Conservation (phyloP, 2,329 filamentous ascomycete genomes). For the Aureobasidium zeae region DNA sequence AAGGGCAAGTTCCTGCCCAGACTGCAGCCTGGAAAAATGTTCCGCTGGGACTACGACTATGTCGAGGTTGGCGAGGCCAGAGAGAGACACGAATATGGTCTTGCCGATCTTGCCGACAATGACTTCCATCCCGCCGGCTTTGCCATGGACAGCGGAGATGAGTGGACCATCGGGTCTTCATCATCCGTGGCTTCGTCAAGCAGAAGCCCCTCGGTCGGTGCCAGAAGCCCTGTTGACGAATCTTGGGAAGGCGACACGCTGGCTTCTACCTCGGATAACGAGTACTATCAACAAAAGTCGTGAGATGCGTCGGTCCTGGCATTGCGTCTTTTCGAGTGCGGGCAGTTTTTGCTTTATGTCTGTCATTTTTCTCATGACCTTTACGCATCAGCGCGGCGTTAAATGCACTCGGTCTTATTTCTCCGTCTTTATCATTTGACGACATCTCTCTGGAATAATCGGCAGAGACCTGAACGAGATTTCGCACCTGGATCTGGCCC, state of each 20-base stretch:
- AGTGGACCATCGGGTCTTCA: slow-evolving; percentile 82
- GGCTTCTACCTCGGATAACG: slow-evolving; percentile 36
- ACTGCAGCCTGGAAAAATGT: slow-evolving; percentile 72
- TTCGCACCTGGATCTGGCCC: not conserved
- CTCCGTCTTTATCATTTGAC: not conserved
- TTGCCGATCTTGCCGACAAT: slow-evolving; percentile 47
- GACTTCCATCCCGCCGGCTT: slow-evolving; percentile 35
- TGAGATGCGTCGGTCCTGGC: not conserved
- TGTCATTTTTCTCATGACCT: not conserved
- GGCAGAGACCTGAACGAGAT: too few species aligned
- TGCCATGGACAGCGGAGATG: slow-evolving; percentile 58
- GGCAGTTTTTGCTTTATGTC: too few species aligned
- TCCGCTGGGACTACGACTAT: slow-evolving; percentile 93
- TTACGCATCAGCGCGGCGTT: slow-evolving; percentile 3
- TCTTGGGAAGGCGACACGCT: slow-evolving; percentile 51
- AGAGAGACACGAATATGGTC: slow-evolving; percentile 44
- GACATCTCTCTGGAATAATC: too few species aligned
- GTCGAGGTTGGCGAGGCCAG: slow-evolving; percentile 67
- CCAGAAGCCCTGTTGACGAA: slow-evolving; percentile 46
- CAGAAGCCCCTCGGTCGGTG: slow-evolving; percentile 45
- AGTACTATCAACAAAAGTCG: slow-evolving; percentile 20
- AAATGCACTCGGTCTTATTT: not conserved
- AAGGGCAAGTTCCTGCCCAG: slow-evolving; percentile 73
- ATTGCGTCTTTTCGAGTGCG: too few species aligned
- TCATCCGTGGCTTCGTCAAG: slow-evolving; percentile 62